Evolutionary conservation across 2,329 filamentous ascomycete genomes (phyloP), one percentile per base, ranked within the genome.

Genomic region (Dactylellina drechsleri): DNA sequence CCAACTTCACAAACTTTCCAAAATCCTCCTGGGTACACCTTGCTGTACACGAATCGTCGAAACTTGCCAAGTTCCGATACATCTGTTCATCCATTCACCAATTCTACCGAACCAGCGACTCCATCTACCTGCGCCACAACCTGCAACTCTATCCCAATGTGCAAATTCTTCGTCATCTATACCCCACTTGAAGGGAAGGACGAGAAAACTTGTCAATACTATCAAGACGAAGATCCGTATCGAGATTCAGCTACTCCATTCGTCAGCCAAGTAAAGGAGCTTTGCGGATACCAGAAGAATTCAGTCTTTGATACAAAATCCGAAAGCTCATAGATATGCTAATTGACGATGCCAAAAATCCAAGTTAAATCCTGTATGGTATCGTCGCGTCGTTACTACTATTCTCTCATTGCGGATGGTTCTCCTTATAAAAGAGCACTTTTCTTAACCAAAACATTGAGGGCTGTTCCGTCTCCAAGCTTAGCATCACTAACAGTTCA

Each of bases 121-220:
- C 49, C 50, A 12, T 1, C 16, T 7, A 53, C 62, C 1, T 74
- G 70, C 15, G 70, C 70, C 8, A 45, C 28, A 5, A 47, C 47
- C 3, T 74, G 70, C 18, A 16, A 31, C 28, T 41, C 61, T 4
- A 62, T 64, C n/a, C 43, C 56, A 1, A 53, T 50, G 5, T 74
- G 70, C 52, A 61, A 64, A 18, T 67, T 67, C 41, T 74, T 74
- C 31, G 50, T 49, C 5, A 67, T 74, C 13, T 74, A 62, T 36
- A 61, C 70, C 2, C 62, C 62, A 7, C 28, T 62, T 23, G 52
- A 41, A 16, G 43, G 31, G 26, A n/a, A 28, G 7, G 20, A 57
- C 8, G 31, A 18, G 4, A 57, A 43, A 13, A 18, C n/a, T 26
- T 73, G 68, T 31, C 53, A 64, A 45, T 74, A 62, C 36, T 74